Evolutionary conservation across 768 basidiomycete genomes (phyloP).

Genomic region (Podaxis carcinomalis): DNA sequence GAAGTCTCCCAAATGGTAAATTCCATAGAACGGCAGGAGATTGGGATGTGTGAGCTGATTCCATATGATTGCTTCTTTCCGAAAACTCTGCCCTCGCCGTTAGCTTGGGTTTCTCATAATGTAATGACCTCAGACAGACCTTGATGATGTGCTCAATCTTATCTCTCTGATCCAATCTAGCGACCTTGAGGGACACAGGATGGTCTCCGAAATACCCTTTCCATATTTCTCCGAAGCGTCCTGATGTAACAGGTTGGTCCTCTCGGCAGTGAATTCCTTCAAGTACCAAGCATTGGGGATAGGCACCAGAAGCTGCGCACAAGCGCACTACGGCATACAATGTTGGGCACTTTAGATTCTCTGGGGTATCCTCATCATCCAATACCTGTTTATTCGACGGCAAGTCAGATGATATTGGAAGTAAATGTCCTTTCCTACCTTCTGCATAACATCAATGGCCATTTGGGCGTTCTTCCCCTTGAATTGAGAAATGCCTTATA

Average conservation of each 20-base stretch:
- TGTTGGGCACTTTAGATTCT: neutral
- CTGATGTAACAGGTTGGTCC: slow-evolving; percentile 15
- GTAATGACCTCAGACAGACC: slow-evolving; percentile 12
- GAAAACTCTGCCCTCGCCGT: neutral
- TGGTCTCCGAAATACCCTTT: slow-evolving; percentile 17
- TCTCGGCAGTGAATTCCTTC: slow-evolving; percentile 10
- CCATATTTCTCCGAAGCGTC: slow-evolving; percentile 27
- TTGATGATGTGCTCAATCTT: slow-evolving; percentile 16
- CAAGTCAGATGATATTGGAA: neutral
- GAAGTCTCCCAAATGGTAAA: neutral
- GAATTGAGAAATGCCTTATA: neutral
- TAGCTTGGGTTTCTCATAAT: neutral
- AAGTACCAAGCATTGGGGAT: slow-evolving; percentile 24
- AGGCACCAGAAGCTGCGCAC: slow-evolving; percentile 20
- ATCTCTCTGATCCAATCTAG: slow-evolving; percentile 19
- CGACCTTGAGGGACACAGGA: slow-evolving; percentile 21
- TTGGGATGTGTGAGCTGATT: slow-evolving; percentile 3
- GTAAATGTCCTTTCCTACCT: neutral
- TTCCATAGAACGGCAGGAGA: slow-evolving; percentile 12
- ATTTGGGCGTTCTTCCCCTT: neutral
- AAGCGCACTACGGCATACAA: slow-evolving; percentile 13
- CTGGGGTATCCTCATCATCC: neutral
- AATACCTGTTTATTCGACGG: neutral
- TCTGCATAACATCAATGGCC: neutral
- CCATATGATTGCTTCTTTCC: slow-evolving; percentile 9